phyloP scores from a whole-genome alignment of 2,329 filamentous ascomycete genomes.

The Colletotrichum higginsianum region DNA sequence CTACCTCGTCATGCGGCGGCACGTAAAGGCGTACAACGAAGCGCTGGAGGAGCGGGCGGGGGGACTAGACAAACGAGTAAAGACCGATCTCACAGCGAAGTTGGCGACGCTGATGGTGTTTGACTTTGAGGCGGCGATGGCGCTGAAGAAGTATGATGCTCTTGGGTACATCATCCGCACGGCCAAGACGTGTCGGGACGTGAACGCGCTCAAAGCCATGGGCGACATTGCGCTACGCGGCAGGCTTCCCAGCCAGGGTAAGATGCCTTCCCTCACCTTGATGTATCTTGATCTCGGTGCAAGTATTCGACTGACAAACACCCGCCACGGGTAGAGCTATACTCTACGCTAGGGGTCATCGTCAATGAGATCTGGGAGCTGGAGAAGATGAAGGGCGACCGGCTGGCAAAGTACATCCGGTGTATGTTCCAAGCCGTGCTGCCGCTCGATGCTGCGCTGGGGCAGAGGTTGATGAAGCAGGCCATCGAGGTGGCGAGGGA shows the following conservation, averaged over 20 bases:
- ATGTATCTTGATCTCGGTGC: neutral
- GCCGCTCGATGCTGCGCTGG: slow-evolving; percentile 67
- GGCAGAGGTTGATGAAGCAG: slow-evolving; percentile 76
- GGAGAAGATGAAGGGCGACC: slow-evolving; percentile 68
- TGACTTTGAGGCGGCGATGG: slow-evolving; percentile 83
- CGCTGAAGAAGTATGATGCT: slow-evolving; percentile 77
- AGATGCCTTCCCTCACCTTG: slow-evolving; percentile 1
- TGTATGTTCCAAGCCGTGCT: slow-evolving; percentile 81
- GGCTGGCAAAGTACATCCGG: slow-evolving; percentile 82
- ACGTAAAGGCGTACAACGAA: slow-evolving; percentile 72
- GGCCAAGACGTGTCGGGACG: slow-evolving; percentile 60
- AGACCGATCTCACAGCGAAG: slow-evolving; percentile 72
- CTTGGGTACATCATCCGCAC: slow-evolving; percentile 73
- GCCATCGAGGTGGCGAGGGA: slow-evolving; percentile 68
- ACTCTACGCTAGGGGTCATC: slow-evolving; percentile 73
- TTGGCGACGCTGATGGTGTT: slow-evolving; percentile 79
- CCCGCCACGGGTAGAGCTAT: slow-evolving; percentile 59
- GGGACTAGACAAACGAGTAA: slow-evolving; percentile 59
- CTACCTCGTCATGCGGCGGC: slow-evolving; percentile 73
- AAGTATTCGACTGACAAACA: neutral
- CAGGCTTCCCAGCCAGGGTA: slow-evolving; percentile 66
- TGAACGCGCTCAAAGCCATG: slow-evolving; percentile 72
- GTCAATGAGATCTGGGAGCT: slow-evolving; percentile 77
- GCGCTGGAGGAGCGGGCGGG: slow-evolving; percentile 57
- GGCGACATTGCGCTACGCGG: slow-evolving; percentile 75